These are phyloP conservation scores for Colletotrichum melonis DNA, from an alignment of 2,329 filamentous ascomycete species.

Conservation along the genomic window DNA sequence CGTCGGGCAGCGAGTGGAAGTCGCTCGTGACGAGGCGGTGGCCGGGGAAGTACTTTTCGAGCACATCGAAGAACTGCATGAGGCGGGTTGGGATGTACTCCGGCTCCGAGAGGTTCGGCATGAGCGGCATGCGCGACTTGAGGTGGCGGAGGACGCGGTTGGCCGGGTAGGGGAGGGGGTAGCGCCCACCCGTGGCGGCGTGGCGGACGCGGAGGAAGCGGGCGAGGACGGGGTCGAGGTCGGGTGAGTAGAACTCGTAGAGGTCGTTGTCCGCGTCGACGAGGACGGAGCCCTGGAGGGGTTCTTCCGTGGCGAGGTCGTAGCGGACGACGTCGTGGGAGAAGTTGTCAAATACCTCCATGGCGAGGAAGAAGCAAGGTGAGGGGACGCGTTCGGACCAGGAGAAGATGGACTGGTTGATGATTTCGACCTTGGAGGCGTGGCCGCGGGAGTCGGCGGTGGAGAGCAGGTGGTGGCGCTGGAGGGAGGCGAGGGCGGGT, in stretches of 20 bases:
- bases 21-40: slow-evolving; percentile 92
- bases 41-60: slow-evolving; percentile 88
- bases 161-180: slow-evolving; percentile 70
- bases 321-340: slow-evolving; percentile 95
- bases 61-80: slow-evolving; percentile 96
- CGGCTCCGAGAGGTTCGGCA: slow-evolving; percentile 80
- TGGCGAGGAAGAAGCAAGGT: slow-evolving; percentile 96
- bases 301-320: slow-evolving; percentile 81
- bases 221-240: slow-evolving; percentile 83
- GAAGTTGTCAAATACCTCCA: slow-evolving; percentile 99
- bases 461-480: slow-evolving; percentile 76
- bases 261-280: slow-evolving; percentile 90
- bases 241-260: slow-evolving; percentile 89
- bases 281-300: slow-evolving; percentile 89
- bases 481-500: slow-evolving; percentile 79
- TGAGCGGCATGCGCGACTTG: slow-evolving; percentile 73
- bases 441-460: slow-evolving; percentile 80
- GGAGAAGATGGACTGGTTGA: slow-evolving; percentile 95
- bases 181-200: slow-evolving; percentile 74
- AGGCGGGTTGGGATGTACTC: slow-evolving; percentile 96
- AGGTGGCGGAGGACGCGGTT: slow-evolving; percentile 70
- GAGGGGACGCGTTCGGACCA: slow-evolving; percentile 90
- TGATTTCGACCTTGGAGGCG: slow-evolving; percentile 87
- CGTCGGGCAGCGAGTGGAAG: slow-evolving; percentile 87
- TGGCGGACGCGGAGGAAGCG: slow-evolving; percentile 88